Evolutionary conservation across 345 rosid species (phyloP), one percentile per base, ranked within the genome.

Genomic region (Populus simonii): DNA sequence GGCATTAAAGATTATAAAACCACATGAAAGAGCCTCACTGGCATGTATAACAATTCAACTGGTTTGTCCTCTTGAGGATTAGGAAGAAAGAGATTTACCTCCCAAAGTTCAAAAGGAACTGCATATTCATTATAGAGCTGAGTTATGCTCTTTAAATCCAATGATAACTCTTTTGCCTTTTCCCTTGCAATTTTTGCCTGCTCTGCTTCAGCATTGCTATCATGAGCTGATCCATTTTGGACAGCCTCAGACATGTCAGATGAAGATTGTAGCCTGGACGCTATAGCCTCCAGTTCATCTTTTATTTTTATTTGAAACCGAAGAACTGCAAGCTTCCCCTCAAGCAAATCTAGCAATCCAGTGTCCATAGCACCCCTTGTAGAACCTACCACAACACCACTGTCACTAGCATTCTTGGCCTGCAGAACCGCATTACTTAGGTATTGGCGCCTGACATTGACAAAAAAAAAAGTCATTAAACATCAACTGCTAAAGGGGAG

Each of bases 91-190:
- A 80, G 68, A 78, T 68, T 29, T 83, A 92, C 99, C 97, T 94
- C 98, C 99, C 99, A 96, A 76, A 92, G 93, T 83, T 89, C 97
- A 84, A 94, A 96, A 51, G 97, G 98, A 82, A 92, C 98, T 63
- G 99, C 97, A 86, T 89, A 96, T 51, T 96, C 99, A 85, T 94
- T 96, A 81, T 92, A 96, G 74, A 96, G 86, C 84, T 96, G 92
- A 59, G 99, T 96, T 80, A 96, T 90, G 84, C 93, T 96, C 85
- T 94, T 96, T 78, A 92, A 89, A 86, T 96, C 97, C 76, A 85
- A 82, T 23, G 98, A 91, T 73, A 94, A 87, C 89, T 96, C 99
- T 84, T 87, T 89, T 82, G 92, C 93, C 89, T 92, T 96, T 72
- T 89, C 99, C 72, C 71, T 79, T 73, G 91, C 93, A 83, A 88